Conservation (phyloP, 2,329 filamentous ascomycete species). For the Penicillium griseofulvum region DNA sequence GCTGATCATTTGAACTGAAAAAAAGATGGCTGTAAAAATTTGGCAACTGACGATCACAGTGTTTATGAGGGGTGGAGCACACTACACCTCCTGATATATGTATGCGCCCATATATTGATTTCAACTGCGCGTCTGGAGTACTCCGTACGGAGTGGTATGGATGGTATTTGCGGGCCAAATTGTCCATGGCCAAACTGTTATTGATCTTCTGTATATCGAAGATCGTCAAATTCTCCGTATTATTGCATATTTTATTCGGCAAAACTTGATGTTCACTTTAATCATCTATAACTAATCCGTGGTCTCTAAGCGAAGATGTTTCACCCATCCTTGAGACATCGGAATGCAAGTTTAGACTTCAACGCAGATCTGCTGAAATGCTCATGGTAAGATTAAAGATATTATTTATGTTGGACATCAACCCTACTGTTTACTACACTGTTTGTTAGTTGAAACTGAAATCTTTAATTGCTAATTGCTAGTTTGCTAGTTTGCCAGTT, state of each 20-base stretch:
- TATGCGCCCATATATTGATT: background rate
- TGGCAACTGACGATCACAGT: constrained; percentile 1
- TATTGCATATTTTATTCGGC: background rate
- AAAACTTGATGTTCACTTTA: background rate
- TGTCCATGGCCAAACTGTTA: background rate
- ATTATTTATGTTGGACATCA: background rate
- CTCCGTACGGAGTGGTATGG: background rate
- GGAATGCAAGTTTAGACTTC: background rate
- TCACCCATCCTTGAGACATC: background rate
- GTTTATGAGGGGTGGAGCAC: background rate
- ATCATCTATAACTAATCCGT: background rate
- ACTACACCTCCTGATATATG: background rate
- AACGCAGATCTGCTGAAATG: background rate
- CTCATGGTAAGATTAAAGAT: background rate
- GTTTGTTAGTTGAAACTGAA: too few relatives aligned
- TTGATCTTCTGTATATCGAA: background rate
- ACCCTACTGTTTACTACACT: too few relatives aligned
- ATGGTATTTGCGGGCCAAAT: background rate
- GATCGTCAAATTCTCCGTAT: background rate
- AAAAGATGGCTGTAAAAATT: background rate
- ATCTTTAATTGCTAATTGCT: too few relatives aligned
- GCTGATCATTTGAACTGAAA: background rate
- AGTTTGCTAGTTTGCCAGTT: too few relatives aligned
- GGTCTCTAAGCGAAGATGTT: background rate
- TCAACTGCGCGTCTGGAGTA: background rate